Conservation (phyloP, 106 monocot species). For the Xerophyta viscosa region DNA sequence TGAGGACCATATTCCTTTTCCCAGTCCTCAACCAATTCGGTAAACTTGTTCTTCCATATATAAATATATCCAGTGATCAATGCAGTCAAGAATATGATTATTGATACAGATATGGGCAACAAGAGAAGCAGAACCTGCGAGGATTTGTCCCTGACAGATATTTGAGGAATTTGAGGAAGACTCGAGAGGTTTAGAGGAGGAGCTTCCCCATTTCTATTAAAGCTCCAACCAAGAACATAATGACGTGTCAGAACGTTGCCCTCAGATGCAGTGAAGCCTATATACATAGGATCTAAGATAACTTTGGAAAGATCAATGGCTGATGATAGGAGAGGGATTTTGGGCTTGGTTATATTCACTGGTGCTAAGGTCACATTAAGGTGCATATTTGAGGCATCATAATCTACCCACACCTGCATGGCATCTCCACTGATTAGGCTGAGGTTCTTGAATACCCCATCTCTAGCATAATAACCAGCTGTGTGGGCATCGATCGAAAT, state of each 20-base stretch:
- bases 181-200: slow-evolving; percentile 5
- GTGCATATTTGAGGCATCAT: not conserved
- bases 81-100: not conserved
- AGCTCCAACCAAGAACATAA: slow-evolving; percentile 9
- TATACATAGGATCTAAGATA: not conserved
- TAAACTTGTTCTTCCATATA: slow-evolving; percentile 2
- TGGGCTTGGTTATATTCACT: slow-evolving; percentile 1
- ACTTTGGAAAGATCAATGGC: slow-evolving; percentile 3
- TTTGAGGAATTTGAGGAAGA: not conserved
- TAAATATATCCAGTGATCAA: not conserved
- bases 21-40: slow-evolving; percentile 7
- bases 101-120: not conserved
- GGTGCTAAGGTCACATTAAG: slow-evolving; percentile 5
- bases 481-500: not conserved
- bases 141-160: not conserved
- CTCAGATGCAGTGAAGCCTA: slow-evolving; percentile 7
- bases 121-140: not conserved
- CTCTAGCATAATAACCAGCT: not conserved
- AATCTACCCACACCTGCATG: slow-evolving; percentile 8
- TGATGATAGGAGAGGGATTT: not conserved
- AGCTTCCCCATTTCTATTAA: slow-evolving; percentile 2
- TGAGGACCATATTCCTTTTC: not conserved
- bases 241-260: not conserved
- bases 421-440: slow-evolving; percentile 4
- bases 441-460: slow-evolving; percentile 1